phyloP scores from a whole-genome alignment of 2,329 filamentous ascomycete genomes.

The Alternaria arbusti region DNA sequence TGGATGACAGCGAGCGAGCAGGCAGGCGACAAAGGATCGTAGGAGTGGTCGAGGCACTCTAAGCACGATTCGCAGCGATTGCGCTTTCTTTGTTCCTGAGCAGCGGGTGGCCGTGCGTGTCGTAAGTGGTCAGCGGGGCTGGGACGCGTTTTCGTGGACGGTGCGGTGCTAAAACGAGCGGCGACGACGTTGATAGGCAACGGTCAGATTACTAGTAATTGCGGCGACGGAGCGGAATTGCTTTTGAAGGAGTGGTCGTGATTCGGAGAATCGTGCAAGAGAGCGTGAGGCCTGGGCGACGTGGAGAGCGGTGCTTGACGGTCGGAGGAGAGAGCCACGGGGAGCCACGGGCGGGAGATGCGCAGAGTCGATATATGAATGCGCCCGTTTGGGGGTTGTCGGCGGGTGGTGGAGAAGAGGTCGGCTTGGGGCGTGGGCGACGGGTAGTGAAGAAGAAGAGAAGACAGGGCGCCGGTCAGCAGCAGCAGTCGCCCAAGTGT shows the following conservation, averaged over 20 bases:
- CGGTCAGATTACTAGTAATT: conserved; percentile 24
- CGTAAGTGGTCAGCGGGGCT: conserved; percentile 22
- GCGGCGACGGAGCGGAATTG: conserved; percentile 19
- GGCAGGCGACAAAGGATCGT: conserved; percentile 23
- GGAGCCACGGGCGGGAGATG: conserved; percentile 42
- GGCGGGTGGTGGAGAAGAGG: conserved; percentile 29
- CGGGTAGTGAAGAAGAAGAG: conserved; percentile 25
- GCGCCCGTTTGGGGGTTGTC: conserved; percentile 47
- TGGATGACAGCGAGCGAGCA: conserved; percentile 21
- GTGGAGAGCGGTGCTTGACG: conserved; percentile 20
- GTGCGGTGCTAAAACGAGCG: conserved; percentile 32
- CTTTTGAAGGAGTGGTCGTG: conserved; percentile 41
- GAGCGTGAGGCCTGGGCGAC: conserved; percentile 41
- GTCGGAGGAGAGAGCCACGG: conserved; percentile 20
- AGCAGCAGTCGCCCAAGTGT: conserved; percentile 20
- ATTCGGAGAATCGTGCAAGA: conserved; percentile 46
- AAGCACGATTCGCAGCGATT: conserved; percentile 7
- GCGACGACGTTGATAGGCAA: conserved; percentile 28
- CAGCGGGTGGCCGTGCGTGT: conserved; percentile 28
- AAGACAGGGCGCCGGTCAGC: conserved; percentile 15
- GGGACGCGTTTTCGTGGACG: conserved; percentile 7
- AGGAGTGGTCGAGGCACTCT: conserved; percentile 2
- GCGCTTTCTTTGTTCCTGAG: conserved; percentile 32
- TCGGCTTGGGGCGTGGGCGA: conserved; percentile 20
- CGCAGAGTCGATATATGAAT: conserved; percentile 38